phyloP scores from a whole-genome alignment of 2,329 filamentous ascomycete genomes.

The Iodosphaeria phyllophila region DNA sequence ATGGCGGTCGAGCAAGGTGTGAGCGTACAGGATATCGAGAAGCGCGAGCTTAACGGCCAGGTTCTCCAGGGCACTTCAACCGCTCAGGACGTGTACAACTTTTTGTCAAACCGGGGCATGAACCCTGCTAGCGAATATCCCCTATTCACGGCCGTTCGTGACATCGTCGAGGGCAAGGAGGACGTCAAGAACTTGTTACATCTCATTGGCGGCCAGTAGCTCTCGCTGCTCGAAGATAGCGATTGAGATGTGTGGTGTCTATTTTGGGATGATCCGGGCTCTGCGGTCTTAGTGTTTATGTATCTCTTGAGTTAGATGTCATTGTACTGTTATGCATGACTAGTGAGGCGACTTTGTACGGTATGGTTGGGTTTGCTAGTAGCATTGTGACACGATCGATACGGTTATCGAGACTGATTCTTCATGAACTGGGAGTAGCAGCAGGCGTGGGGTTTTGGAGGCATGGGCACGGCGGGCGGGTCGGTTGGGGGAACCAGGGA shows the following conservation, averaged over 20 bases:
- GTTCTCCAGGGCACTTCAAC: slow-evolving; percentile 94
- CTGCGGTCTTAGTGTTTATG: too few species aligned
- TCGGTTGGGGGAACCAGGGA: too few species aligned
- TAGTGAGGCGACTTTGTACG: too few species aligned
- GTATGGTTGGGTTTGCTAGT: too few species aligned
- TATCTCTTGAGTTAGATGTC: too few species aligned
- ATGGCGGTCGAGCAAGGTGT: slow-evolving; percentile 65
- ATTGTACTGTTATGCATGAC: too few species aligned
- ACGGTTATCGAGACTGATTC: too few species aligned
- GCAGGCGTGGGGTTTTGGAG: too few species aligned
- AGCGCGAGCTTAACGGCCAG: slow-evolving; percentile 82
- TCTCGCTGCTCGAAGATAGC: background rate
- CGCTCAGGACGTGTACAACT: slow-evolving; percentile 76
- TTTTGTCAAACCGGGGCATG: slow-evolving; percentile 59
- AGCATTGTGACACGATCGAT: too few species aligned
- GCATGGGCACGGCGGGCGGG: too few species aligned
- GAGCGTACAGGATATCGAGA: slow-evolving; percentile 73
- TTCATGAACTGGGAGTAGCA: too few species aligned
- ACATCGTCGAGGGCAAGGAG: slow-evolving; percentile 59
- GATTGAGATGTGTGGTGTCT: background rate
- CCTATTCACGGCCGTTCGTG: slow-evolving; percentile 76
- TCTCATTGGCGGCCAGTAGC: slow-evolving; percentile 25
- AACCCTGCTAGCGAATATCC: slow-evolving; percentile 84
- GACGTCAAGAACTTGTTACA: slow-evolving; percentile 66
- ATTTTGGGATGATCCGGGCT: background rate